Base-by-base conservation (phyloP, 169 alveolate genomes). In the Theileria annulata region DNA sequence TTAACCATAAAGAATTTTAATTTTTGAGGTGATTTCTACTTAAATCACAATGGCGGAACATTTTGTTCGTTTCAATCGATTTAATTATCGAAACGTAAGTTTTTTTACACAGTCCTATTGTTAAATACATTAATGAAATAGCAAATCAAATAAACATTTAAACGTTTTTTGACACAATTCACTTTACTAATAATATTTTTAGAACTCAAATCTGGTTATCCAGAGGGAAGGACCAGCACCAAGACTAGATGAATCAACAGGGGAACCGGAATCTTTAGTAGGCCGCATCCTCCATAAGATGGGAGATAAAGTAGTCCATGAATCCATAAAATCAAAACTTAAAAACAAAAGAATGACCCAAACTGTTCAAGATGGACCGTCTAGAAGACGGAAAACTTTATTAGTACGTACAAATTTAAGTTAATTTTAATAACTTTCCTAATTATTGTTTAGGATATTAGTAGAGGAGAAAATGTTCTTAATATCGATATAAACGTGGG, bases 261-360 rank as follows among this genome's bases (percentile, higher is more conserved):
- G 99, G 0, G 99, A 97, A 80, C 98, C 99, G 30, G 99, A 97
- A 86, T 88, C 98, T 31, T 90, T 97, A 66, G 98, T 84, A 9
- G 98, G 97, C 19, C 91, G 95, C 59, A 78, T 92, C 33, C 89
- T 93, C 71, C 89, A 93, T 85, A 86, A 85, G 37, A 96, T 97
- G 98, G 99, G 99, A 2, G 99, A 95, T 75, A 92, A 92, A 62
- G 99, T 95, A 3, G 87, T 89, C 59, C 78, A 81, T 51, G 67
- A 80, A 31, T 76, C 79, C 47, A 84, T 88, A 21, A 67, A 75
- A 48, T 72, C 75, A 48, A 59, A 70, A 28, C 66, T 47, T 28
- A 87, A 59, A 31, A 64, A n/a, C 35, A 77, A 73, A 28, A 73
- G 87, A 30, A 37, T 4, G 13, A 6, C 56, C 47, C 84, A 76